Base-by-base conservation (phyloP, 495 filamentous ascomycete genomes). In the Talaromyces adpressus region DNA sequence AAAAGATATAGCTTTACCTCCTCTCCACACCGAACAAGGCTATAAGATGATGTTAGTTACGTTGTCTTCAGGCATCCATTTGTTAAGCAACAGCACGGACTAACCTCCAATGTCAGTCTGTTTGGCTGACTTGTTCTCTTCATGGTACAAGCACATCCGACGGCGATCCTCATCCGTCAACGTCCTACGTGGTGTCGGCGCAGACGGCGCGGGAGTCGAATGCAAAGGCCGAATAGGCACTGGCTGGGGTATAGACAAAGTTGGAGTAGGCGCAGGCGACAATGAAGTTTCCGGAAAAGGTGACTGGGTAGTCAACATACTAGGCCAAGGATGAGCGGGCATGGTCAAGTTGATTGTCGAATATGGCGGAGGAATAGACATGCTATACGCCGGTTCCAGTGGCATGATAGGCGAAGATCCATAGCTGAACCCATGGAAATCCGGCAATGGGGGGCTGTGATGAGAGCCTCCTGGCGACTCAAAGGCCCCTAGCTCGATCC, bases 81-180 rank as follows among this genome's bases (percentile, higher is more conserved):
- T 32, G 29, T 5, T n/a, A 39, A 6, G 18, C n/a, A 61, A 7
- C 30, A 61, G 60, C 22, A 52, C 36, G 59, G 45, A 63, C 85
- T 75, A 81, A 92, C 90, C 87, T 79, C 94, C 94, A 79, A 99
- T 99, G 71, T 98, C 94, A 23, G 93, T 96, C 75, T 99, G 94
- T 77, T 98, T 97, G n/a, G 90, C 90, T 60, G 84, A 89, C 53
- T 93, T 94, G 70, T 98, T 87, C 68, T 97, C 92, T 71, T 96
- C 91, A 70, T 93, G 90, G 75, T 96, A 99, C 68, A 91, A 82
- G 73, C 94, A 98, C 93, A 99, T 99, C 59, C 85, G 85, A 62
- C 92, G 85, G 59, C 94, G 86, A 70, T 97, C 93, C 32, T 90
- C 87, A 74, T 98, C 93, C 23, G 94, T 98, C 67, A 99, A 81